Conservation (phyloP, 805 yeast genomes). For the Candida corydali region DNA sequence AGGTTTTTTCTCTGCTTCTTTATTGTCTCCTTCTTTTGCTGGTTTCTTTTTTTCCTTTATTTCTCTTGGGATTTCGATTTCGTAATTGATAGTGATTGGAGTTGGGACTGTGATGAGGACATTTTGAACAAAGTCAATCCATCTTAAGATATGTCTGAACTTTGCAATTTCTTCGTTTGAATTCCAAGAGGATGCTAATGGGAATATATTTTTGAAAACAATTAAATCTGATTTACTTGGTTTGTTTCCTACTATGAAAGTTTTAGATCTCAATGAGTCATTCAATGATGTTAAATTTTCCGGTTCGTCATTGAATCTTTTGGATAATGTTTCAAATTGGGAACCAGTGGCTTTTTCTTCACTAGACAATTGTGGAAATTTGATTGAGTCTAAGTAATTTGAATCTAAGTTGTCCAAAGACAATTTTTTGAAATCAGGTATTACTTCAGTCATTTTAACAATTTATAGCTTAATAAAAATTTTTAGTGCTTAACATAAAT, state of each 20-base stretch:
- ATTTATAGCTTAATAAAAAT: too few relatives aligned
- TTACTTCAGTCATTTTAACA: constrained; percentile 28
- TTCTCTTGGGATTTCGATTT: constrained; percentile 70
- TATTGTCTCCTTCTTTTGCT: constrained; percentile 22
- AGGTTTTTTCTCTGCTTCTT: constrained; percentile 10
- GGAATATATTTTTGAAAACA: constrained; percentile 63
- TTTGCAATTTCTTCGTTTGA: constrained; percentile 51
- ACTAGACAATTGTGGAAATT: constrained; percentile 26
- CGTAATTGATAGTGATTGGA: constrained; percentile 51
- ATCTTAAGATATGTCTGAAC: constrained; percentile 83
- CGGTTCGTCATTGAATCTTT: constrained; percentile 48
- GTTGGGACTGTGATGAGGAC: constrained; percentile 49
- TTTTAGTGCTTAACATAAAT: too few relatives aligned
- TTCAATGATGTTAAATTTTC: constrained; percentile 49
- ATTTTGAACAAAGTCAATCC: constrained; percentile 86
- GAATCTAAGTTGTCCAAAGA: constrained; percentile 22
- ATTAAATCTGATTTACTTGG: constrained; percentile 70
- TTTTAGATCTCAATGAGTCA: constrained; percentile 59
- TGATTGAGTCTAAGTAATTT: constrained; percentile 11
- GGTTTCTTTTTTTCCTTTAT: constrained; percentile 57
- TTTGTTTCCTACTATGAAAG: constrained; percentile 65
- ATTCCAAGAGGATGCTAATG: constrained; percentile 51
- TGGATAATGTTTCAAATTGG: constrained; percentile 77
- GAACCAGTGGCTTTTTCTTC: constrained; percentile 68
- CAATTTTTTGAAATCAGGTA: constrained; percentile 25